phyloP scores from a whole-genome alignment of 768 basidiomycete genomes.

The Lentinula lateritia region DNA sequence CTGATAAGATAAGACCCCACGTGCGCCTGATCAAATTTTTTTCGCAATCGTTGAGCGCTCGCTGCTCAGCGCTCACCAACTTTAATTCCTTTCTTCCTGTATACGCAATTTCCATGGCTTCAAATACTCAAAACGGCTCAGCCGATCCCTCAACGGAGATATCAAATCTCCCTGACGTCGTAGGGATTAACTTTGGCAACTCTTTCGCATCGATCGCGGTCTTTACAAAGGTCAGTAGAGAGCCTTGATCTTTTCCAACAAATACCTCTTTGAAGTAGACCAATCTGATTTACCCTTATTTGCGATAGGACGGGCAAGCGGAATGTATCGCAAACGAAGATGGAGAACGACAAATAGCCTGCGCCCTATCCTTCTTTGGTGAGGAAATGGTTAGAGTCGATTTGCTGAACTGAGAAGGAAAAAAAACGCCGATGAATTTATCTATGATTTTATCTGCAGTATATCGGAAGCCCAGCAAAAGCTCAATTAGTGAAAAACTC shows the following conservation, averaged over 20 bases:
- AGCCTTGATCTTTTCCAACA: neutral
- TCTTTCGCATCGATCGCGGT: constrained; percentile 94
- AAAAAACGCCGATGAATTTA: neutral
- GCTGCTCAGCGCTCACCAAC: too few relatives aligned
- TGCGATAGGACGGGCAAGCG: constrained; percentile 73
- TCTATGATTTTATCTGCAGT: constrained; percentile 40
- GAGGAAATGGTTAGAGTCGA: constrained; percentile 75
- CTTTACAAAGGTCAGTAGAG: constrained; percentile 72
- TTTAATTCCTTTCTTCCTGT: neutral
- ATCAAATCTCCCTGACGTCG: constrained; percentile 50
- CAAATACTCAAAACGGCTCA: constrained; percentile 6
- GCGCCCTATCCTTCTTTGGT: constrained; percentile 85
- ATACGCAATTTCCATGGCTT: neutral
- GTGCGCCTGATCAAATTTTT: neutral
- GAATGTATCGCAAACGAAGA: constrained; percentile 98
- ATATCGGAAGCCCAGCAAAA: constrained; percentile 93
- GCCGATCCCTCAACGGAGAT: constrained; percentile 14
- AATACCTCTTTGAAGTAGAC: neutral
- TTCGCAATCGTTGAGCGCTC: neutral
- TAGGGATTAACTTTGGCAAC: constrained; percentile 97
- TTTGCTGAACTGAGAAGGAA: neutral
- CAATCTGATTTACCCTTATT: neutral
- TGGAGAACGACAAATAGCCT: constrained; percentile 96
- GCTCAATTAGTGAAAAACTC: constrained; percentile 94
- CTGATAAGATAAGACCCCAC: neutral